A percentile compares a stretch with the other conserved stretches of the same genome.
Evolutionary conservation across 78 protist species (phyloP).

Genomic region (Cavenderia fasciculata): DNA sequence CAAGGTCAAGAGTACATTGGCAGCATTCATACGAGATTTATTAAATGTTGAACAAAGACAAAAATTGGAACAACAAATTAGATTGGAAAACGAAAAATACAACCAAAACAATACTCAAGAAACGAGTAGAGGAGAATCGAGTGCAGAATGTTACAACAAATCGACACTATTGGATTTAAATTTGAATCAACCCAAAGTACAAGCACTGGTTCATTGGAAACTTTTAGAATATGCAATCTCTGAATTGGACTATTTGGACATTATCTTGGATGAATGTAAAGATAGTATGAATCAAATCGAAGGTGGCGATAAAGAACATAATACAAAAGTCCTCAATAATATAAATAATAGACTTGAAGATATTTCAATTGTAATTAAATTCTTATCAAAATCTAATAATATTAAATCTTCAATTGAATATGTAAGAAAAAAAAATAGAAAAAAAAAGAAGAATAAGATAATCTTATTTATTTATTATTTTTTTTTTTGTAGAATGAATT

Average conservation of each 20-base stretch:
- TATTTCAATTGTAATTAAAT: no score
- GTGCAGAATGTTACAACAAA: no score
- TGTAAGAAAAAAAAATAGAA: no score
- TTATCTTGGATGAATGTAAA: slow-evolving; percentile 7
- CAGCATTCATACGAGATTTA: slow-evolving; percentile 18
- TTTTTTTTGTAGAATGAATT: slow-evolving; percentile 2
- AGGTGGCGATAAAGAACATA: slow-evolving; percentile 2
- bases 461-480: neutral
- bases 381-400: no score
- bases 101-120: no score
- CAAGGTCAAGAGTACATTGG: slow-evolving; percentile 29
- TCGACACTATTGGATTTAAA: no score
- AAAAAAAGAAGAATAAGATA: neutral
- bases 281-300: no score
- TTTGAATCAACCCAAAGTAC: neutral
- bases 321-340: neutral
- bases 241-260: slow-evolving; percentile 45
- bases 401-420: no score
- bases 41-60: slow-evolving; percentile 13
- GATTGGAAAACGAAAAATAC: no score
- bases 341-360: slow-evolving; percentile 11
- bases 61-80: no score
- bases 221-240: slow-evolving; percentile 43
- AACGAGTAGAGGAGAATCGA: no score
- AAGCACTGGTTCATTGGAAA: slow-evolving; percentile 2